Evolutionary conservation across 2,329 filamentous ascomycete species (phyloP), one percentile per base, ranked within the genome.

Genomic region (Pyrenochaeta sp.): DNA sequence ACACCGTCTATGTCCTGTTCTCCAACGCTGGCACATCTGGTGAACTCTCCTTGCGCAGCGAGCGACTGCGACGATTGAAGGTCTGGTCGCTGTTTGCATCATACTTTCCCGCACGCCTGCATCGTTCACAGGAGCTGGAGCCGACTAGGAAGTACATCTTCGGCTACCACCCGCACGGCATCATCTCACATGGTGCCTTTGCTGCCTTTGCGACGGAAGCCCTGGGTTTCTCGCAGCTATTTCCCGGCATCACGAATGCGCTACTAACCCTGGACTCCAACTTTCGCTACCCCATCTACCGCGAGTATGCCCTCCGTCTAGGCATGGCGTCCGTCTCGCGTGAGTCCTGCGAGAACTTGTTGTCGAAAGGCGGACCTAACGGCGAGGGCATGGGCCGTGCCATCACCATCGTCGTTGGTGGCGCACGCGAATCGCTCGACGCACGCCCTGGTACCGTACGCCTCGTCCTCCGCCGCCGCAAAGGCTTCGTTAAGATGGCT

Each of bases 151-250:
- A 96, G 77, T 99, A 98, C 78, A 92, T 99, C 59, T 92, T 99
- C 67, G 94, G 94, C 39, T 98, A 98, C 75, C 95, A 98, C 68
- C 95, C 95, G 0, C 95, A 99, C 72, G 94, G 95, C 20, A 98
- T 99, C 75, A 97, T 99, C 69, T 95, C 90, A 4, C 92, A 97
- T 67, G 95, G 94, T n/a, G 94, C 93, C 0, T 97, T 94, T 79
- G 91, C 88, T 4, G 90, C 93, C 4, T 98, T 98, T 70, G 90
- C 84, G 3, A 98, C 94, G 0, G 93, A 97, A 66, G 92, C 92
- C 0, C 83, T 97, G 0, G 92, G 92, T 0, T 98, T 97, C 75
- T 83, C 86, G 0, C 86, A 90, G 50, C 86, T 96, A 56, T 99
- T 97, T 68, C 95, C 95, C 0, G 94, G 92, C 54, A 97, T 99